Percentiles rank a stretch among this genome's conserved stretches.
Conservation (phyloP, 495 filamentous ascomycete species). For the Annulohypoxylon bovei region DNA sequence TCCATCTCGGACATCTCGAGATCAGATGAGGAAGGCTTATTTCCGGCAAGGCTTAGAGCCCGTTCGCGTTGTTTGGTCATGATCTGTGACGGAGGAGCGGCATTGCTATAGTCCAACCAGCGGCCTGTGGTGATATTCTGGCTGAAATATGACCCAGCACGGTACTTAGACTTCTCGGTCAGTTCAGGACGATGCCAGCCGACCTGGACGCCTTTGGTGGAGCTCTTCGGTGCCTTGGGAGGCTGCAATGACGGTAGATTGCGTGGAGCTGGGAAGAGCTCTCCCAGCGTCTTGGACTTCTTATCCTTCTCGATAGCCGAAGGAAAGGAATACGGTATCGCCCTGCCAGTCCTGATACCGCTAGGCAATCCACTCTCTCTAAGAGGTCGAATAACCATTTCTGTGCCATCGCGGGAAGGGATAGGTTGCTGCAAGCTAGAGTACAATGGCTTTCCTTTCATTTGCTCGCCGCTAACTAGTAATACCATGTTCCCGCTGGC, state of each 20-base stretch:
- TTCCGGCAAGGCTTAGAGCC: slow-evolving; percentile 72
- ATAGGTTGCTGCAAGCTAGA: slow-evolving; percentile 75
- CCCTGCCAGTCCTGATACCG: slow-evolving; percentile 75
- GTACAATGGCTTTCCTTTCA: slow-evolving; percentile 79
- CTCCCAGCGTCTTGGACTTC: slow-evolving; percentile 73
- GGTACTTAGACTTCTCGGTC: slow-evolving; percentile 64
- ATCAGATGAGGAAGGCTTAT: slow-evolving; percentile 62
- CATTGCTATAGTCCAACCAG: slow-evolving; percentile 75
- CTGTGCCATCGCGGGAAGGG: slow-evolving; percentile 48
- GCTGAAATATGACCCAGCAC: slow-evolving; percentile 62
- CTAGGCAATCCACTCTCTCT: slow-evolving; percentile 74
- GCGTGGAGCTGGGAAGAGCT: slow-evolving; percentile 79
- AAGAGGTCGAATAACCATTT: slow-evolving; percentile 55
- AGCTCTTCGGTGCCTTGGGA: slow-evolving; percentile 72
- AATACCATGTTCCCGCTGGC: slow-evolving; percentile 66
- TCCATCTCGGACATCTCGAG: slow-evolving; percentile 72
- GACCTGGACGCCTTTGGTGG: slow-evolving; percentile 68
- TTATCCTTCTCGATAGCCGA: slow-evolving; percentile 54
- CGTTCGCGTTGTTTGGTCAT: slow-evolving; percentile 77
- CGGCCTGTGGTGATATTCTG: slow-evolving; percentile 68
- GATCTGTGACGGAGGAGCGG: slow-evolving; percentile 64
- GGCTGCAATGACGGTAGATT: slow-evolving; percentile 73
- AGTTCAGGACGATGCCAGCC: slow-evolving; percentile 70
- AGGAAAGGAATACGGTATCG: slow-evolving; percentile 61
- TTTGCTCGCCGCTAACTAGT: slow-evolving; percentile 76